phyloP scores from a whole-genome alignment of 225 moss, liverwort and hornwort species.

The Pleurozium schreberi region DNA sequence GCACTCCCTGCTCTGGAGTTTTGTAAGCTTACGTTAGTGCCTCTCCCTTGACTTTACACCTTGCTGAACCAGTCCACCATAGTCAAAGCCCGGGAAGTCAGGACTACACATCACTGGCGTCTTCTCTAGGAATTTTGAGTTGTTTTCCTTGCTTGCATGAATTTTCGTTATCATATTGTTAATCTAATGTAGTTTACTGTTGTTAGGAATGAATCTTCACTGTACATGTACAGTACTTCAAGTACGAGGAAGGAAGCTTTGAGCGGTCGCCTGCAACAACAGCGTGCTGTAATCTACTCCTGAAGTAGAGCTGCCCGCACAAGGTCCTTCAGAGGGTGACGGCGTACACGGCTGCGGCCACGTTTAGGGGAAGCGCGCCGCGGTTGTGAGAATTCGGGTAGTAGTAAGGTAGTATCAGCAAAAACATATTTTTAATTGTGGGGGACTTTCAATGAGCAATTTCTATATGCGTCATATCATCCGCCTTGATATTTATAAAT shows the following conservation, averaged over 20 bases:
- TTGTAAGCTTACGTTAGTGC: too few relatives aligned
- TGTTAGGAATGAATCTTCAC: neutral
- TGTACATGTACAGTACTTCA: neutral
- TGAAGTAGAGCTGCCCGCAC: too few relatives aligned
- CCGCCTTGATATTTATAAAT: neutral
- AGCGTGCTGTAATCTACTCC: neutral
- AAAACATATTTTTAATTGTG: rapidly evolving
- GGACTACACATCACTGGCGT: neutral
- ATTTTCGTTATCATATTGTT: neutral
- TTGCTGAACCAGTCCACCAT: neutral
- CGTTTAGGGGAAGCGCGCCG: too few relatives aligned
- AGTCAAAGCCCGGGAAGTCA: neutral
- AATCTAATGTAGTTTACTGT: neutral
- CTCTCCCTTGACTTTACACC: too few relatives aligned
- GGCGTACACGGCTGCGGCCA: too few relatives aligned
- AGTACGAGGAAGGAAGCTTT: neutral
- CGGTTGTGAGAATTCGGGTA: too few relatives aligned
- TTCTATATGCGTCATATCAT: neutral
- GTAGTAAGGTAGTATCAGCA: too few relatives aligned
- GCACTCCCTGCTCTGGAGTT: too few relatives aligned
- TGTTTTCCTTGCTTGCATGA: neutral
- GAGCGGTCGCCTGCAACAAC: neutral
- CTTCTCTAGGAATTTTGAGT: neutral
- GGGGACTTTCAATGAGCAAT: too few relatives aligned
- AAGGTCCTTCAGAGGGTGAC: too few relatives aligned